phyloP scores from a whole-genome alignment of 2,329 filamentous ascomycete genomes.

The Colletotrichum godetiae region DNA sequence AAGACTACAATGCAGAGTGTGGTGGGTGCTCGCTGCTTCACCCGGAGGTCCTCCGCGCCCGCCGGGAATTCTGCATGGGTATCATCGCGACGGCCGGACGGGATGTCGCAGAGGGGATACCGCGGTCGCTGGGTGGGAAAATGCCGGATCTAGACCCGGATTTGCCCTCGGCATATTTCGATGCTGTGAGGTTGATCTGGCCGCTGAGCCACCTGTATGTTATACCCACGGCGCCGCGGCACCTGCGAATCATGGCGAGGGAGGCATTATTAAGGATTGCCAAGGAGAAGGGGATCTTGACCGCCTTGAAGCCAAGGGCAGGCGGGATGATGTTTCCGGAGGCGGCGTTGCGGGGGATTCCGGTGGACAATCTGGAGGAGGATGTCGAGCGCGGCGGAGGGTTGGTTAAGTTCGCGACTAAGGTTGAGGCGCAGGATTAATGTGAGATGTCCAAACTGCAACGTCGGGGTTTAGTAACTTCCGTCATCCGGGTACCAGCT shows the following conservation, averaged over 20 bases:
- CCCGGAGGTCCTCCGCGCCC: slow-evolving; percentile 39
- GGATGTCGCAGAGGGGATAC: slow-evolving; percentile 43
- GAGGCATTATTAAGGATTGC: slow-evolving; percentile 47
- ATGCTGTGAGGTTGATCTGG: slow-evolving; percentile 52
- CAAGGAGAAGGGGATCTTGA: slow-evolving; percentile 49
- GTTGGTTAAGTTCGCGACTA: background rate
- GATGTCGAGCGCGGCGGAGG: no score
- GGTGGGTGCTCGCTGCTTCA: slow-evolving; percentile 37
- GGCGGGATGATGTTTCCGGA: background rate
- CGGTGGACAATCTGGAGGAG: slow-evolving; percentile 3
- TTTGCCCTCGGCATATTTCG: slow-evolving; percentile 48
- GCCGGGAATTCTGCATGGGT: slow-evolving; percentile 43
- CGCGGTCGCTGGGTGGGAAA: slow-evolving; percentile 41
- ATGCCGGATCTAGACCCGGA: slow-evolving; percentile 38
- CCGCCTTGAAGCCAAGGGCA: slow-evolving; percentile 42
- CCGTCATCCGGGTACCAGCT: no score
- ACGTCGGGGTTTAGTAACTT: no score
- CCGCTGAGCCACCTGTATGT: slow-evolving; percentile 48
- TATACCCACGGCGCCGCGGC: slow-evolving; percentile 41
- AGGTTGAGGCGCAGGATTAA: background rate
- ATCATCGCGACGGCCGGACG: slow-evolving; percentile 43
- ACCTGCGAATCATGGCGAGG: slow-evolving; percentile 43
- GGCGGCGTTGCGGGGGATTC: slow-evolving; percentile 14
- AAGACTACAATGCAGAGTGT: background rate
- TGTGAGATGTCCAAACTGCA: no score